phyloP scores from a whole-genome alignment of 2,329 filamentous ascomycete species.

The Passalora sequoiae region DNA sequence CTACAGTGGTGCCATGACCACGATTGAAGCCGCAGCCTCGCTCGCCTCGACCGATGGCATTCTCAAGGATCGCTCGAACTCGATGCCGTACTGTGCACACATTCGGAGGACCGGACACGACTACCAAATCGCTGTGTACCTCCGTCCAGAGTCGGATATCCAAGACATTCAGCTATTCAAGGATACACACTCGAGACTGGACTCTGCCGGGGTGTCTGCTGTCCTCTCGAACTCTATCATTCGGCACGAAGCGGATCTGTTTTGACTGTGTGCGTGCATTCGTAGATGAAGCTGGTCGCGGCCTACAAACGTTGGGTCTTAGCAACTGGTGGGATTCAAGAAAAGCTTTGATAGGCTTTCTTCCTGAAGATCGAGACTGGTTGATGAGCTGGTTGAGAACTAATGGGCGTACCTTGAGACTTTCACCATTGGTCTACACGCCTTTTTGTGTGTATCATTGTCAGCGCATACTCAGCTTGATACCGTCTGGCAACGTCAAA shows the following conservation, averaged over 20 bases:
- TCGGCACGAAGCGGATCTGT: slow-evolving; percentile 11
- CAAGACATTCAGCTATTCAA: slow-evolving; percentile 7
- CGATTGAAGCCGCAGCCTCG: slow-evolving; percentile 11
- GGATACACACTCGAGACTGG: slow-evolving; percentile 12
- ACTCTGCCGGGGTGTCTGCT: slow-evolving; percentile 13
- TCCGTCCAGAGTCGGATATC: slow-evolving; percentile 6
- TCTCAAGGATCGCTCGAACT: slow-evolving; percentile 1
- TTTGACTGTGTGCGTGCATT: slow-evolving; percentile 13
- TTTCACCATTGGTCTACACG: no score
- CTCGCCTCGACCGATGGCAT: slow-evolving; percentile 8
- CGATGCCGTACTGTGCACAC: slow-evolving; percentile 2
- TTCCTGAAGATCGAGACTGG: no score
- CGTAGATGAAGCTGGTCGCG: slow-evolving; percentile 4
- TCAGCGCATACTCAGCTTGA: no score
- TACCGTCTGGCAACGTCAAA: background rate
- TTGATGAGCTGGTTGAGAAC: no score
- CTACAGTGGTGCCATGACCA: slow-evolving; percentile 8
- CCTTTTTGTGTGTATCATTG: no score
- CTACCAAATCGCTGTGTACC: background rate
- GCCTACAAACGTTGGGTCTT: background rate
- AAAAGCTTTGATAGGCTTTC: background rate
- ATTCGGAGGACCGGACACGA: background rate
- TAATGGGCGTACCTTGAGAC: no score
- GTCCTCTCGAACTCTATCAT: slow-evolving; percentile 12
- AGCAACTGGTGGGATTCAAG: background rate